Evolutionary conservation across 208 protist species (phyloP).

Genomic region (Leishmania braziliensis): DNA sequence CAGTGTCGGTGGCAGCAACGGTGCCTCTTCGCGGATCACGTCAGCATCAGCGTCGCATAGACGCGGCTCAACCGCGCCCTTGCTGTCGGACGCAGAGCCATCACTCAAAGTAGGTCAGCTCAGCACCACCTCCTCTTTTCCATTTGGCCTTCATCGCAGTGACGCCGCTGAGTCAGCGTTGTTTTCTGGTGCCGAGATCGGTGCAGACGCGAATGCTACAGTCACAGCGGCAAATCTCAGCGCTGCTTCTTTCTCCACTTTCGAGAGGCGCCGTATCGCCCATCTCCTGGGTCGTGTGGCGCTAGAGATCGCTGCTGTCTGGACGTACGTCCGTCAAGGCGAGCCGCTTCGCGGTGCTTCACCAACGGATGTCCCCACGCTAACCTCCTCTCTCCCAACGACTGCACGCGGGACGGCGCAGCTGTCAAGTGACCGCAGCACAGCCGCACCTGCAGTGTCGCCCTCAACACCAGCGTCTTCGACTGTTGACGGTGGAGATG

Average conservation of each 20-base stretch:
- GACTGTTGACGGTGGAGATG: background rate
- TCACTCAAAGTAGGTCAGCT: background rate
- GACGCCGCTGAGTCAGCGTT: background rate
- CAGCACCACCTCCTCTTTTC: background rate
- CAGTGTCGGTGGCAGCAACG: background rate
- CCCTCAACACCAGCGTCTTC: background rate
- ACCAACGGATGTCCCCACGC: conserved; percentile 1
- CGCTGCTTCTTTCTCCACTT: conserved; percentile 42
- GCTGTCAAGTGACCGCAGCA: conserved; percentile 20
- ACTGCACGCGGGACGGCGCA: conserved; percentile 1
- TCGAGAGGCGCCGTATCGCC: conserved; percentile 57
- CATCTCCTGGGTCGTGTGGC: conserved; percentile 61
- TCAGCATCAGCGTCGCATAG: background rate
- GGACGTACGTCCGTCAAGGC: conserved; percentile 26
- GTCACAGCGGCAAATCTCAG: background rate
- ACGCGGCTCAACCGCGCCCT: background rate
- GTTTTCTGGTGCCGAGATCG: background rate
- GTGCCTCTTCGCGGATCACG: background rate
- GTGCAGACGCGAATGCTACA: background rate
- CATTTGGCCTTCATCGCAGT: background rate
- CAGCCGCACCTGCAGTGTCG: background rate
- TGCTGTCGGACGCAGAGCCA: background rate
- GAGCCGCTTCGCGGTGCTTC: background rate
- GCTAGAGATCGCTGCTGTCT: conserved; percentile 46
- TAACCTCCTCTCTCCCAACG: background rate